phyloP scores from a whole-genome alignment of 2,329 filamentous ascomycete genomes.

The Fusarium austroafricanum region DNA sequence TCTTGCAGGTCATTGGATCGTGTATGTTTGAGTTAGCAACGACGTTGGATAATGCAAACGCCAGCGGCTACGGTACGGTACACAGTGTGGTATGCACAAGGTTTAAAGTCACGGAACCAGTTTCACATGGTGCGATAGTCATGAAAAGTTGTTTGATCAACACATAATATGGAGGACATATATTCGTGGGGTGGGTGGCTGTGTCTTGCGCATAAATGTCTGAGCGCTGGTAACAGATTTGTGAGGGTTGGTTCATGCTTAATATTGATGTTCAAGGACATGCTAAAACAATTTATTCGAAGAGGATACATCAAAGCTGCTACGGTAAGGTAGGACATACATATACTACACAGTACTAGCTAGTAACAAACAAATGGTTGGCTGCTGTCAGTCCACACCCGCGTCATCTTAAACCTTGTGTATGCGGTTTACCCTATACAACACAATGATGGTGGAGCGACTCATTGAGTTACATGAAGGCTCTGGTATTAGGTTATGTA shows the following conservation, averaged over 20 bases:
- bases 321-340: too few relatives aligned
- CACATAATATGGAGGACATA: background rate
- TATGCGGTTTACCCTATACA: background rate
- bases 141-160: background rate
- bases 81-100: background rate
- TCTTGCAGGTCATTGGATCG: slow-evolving; percentile 7
- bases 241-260: background rate
- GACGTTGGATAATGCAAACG: slow-evolving; percentile 8
- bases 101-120: slow-evolving; percentile 3
- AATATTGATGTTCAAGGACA: background rate
- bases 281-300: background rate
- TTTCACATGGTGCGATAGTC: slow-evolving; percentile 10
- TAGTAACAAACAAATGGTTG: background rate
- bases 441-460: background rate
- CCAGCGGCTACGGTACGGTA: background rate
- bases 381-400: background rate
- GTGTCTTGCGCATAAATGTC: slow-evolving; percentile 7
- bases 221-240: background rate
- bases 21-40: background rate
- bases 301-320: too few relatives aligned
- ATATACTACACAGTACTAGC: background rate
- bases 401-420: too few relatives aligned
- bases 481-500: too few relatives aligned
- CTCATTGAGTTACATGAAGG: too few relatives aligned
- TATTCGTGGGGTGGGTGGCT: background rate